Evolutionary conservation across 768 basidiomycete genomes (phyloP).

Genomic region (Amanita phalloides): DNA sequence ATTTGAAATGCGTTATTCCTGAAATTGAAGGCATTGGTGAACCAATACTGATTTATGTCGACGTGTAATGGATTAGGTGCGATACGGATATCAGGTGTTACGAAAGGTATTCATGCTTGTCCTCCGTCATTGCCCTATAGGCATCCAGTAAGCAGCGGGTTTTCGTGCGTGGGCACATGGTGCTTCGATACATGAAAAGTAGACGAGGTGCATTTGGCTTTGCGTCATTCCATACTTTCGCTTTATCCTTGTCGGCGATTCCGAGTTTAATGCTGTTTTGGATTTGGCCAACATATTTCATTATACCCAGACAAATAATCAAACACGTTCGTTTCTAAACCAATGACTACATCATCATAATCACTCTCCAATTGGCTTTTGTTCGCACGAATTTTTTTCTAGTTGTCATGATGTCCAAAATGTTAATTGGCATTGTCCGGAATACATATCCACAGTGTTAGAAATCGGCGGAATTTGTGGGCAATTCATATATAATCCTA

Average conservation of each 20-base stretch:
- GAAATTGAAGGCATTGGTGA: conserved; percentile 97
- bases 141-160: not conserved
- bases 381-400: not conserved
- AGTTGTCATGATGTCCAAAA: not conserved
- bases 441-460: no score
- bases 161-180: no score
- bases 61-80: conserved; percentile 35
- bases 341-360: conserved; percentile 3
- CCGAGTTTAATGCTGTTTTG: not conserved
- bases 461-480: no score
- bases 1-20: conserved; percentile 96
- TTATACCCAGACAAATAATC: not conserved
- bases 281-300: not conserved
- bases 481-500: no score
- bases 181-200: no score
- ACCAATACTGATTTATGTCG: conserved; percentile 90
- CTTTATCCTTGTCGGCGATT: not conserved
- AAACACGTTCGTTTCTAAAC: not conserved
- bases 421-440: not conserved
- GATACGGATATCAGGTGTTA: not conserved
- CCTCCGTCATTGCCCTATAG: not conserved
- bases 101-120: not conserved
- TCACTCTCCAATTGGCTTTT: conserved; percentile 2
- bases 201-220: not conserved
- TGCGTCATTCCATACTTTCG: not conserved